A percentile compares a stretch with the other conserved stretches of the same genome.
These are phyloP conservation scores for Protea cynaroides DNA, from an alignment of 164 flowering plant genomes.

Conservation along the genomic window DNA sequence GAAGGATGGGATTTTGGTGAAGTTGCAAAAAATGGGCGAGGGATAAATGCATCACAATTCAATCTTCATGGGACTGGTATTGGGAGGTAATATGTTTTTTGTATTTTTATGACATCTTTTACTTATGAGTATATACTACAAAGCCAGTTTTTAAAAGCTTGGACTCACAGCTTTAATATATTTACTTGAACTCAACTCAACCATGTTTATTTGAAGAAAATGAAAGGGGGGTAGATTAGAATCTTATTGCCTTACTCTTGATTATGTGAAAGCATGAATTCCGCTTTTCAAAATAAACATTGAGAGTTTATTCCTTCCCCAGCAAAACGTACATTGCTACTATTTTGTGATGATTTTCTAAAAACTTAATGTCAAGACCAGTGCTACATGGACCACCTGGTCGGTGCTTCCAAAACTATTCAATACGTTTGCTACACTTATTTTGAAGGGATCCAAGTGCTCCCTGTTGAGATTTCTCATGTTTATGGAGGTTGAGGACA, in stretches of 20 bases:
- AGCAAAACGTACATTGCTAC: no score
- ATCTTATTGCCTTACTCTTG: neutral
- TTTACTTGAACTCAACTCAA: neutral
- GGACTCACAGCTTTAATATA: neutral
- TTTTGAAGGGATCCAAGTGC: no score
- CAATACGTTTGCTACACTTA: no score
- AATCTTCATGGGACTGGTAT: conserved; percentile 80
- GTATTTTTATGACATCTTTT: neutral
- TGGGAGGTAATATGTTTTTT: conserved; percentile 56
- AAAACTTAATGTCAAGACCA: no score
- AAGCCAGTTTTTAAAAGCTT: neutral
- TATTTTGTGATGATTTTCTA: no score
- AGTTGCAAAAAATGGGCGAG: conserved; percentile 88
- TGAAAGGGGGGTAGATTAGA: neutral
- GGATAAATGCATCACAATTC: conserved; percentile 88
- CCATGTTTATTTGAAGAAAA: neutral
- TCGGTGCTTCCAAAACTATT: no score
- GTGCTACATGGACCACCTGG: no score
- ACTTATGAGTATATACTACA: neutral
- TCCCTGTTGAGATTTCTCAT: no score
- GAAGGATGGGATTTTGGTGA: conserved; percentile 99
- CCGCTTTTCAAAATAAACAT: no score
- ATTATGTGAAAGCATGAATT: neutral
- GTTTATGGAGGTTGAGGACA: no score
- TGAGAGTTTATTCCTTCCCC: neutral